Base-by-base conservation (phyloP, 345 rosid genomes). In the Gossypium turneri region DNA sequence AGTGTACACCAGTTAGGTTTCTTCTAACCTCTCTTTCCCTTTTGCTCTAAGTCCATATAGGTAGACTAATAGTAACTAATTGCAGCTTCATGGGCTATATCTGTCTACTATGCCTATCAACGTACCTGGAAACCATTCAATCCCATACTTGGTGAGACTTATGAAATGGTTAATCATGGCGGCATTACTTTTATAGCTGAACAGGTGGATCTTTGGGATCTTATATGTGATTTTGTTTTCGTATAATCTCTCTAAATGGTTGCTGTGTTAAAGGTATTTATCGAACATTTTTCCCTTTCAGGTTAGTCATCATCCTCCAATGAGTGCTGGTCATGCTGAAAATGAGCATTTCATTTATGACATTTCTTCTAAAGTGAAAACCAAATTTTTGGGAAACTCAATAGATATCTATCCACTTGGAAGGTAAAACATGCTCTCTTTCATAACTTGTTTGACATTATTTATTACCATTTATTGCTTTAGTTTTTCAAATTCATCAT, bases 91-190 rank as follows among this genome's bases (percentile, higher is more conserved):
- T 95, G 97, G 92, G 92, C 93, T 74, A 88, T 91, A 80, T 93
- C 99, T 71, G 93, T 95, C 71, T 95, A 95, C 81, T 89, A 79
- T 85, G 98, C 93, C 52, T 86, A 52, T 72, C 93, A 88, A 85
- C 90, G 99, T 73, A 89, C 98, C 15, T 95, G 98, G 99, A 95
- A 95, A 84, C 99, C 98, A 4, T 95, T 95, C 79, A 95, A 95
- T 85, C 99, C 99, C 74, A 91, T 95, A 80, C 98, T 95, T 13
- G 99, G 98, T 1, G 98, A 95, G 85, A 95, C 99, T 73, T 95
- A 87, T 78, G 99, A 95, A 82, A 48, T 95, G 96, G 84, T 76
- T 47, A 91, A 93, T 81, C 88, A 89, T 79, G 90, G 85, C 48
- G 91, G 93, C 55, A 76, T 93, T 47, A 82, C 88, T 73, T 93